Conservation (phyloP, 257 asterid genomes). For the Marsdenia floribunda region DNA sequence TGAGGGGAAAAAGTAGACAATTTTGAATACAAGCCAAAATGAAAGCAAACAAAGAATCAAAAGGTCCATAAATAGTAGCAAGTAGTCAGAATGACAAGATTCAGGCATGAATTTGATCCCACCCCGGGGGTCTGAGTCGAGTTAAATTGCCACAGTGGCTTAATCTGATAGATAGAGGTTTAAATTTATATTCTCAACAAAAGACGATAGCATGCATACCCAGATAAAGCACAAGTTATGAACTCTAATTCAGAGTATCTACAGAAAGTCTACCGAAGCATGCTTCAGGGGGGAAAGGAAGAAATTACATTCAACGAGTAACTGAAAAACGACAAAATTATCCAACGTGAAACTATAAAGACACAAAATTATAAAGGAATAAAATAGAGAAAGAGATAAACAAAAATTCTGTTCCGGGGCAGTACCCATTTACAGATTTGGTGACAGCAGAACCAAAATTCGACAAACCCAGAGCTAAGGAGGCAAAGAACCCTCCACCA, state of each 20-base stretch:
- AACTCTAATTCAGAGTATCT: background rate
- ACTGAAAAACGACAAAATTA: background rate
- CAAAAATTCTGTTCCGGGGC: background rate
- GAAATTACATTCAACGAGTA: background rate
- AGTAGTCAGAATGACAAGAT: background rate
- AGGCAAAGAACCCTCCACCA: constrained; percentile 59
- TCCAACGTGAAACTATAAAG: background rate
- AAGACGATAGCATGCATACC: background rate
- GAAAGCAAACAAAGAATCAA: constrained; percentile 7
- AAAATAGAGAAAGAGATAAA: background rate
- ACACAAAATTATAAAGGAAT: background rate
- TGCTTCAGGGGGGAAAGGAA: background rate
- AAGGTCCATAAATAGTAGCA: background rate
- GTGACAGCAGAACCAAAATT: constrained; percentile 55
- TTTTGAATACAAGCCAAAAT: constrained; percentile 6
- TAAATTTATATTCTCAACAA: too few relatives aligned
- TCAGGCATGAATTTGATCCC: background rate
- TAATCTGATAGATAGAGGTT: too few relatives aligned
- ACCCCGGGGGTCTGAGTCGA: too few relatives aligned
- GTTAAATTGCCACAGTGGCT: too few relatives aligned
- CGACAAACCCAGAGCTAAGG: constrained; percentile 59
- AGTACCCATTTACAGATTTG: constrained; percentile 77
- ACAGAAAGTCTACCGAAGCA: background rate
- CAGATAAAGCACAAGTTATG: background rate
- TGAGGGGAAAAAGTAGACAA: constrained; percentile 10